Conservation (phyloP, 306 rosid genomes). For the Cicer judaicum region DNA sequence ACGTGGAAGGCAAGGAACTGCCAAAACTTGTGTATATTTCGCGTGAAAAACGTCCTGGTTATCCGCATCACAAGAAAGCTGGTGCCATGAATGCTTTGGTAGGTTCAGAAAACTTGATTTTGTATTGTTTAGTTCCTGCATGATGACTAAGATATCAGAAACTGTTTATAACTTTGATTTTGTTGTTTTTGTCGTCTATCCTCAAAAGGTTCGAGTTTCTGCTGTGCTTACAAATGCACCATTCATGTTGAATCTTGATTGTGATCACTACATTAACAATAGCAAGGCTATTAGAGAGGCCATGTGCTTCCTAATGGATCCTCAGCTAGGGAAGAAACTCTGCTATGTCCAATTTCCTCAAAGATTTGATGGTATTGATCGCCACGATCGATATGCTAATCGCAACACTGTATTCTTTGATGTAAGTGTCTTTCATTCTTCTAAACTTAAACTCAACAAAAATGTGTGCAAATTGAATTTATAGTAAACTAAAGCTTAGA, state of each 20-base stretch:
- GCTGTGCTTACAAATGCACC: conserved; percentile 92
- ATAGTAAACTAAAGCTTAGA: background rate
- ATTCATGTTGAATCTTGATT: conserved; percentile 88
- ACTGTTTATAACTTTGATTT: conserved; percentile 17
- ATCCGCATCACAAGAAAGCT: conserved; percentile 93
- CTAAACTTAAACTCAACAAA: background rate
- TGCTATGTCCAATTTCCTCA: conserved; percentile 97
- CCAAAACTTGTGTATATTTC: conserved; percentile 88
- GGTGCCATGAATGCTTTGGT: conserved; percentile 97
- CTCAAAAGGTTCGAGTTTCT: conserved; percentile 60
- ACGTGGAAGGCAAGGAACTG: conserved; percentile 76
- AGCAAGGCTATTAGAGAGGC: conserved; percentile 93
- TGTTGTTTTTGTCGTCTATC: conserved; percentile 30
- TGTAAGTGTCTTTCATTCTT: conserved; percentile 45
- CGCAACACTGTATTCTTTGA: conserved; percentile 91
- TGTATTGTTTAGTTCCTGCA: conserved; percentile 19
- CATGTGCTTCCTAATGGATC: conserved; percentile 95
- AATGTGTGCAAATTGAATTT: conserved; percentile 2
- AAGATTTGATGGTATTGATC: conserved; percentile 94
- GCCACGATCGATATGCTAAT: conserved; percentile 90
- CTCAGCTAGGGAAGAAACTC: conserved; percentile 70
- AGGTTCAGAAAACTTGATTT: conserved; percentile 38
- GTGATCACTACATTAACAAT: conserved; percentile 85
- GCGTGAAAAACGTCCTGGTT: conserved; percentile 86
- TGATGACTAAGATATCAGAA: background rate